phyloP scores from a whole-genome alignment of 2,329 filamentous ascomycete species.

The Fusarium lyarnte region DNA sequence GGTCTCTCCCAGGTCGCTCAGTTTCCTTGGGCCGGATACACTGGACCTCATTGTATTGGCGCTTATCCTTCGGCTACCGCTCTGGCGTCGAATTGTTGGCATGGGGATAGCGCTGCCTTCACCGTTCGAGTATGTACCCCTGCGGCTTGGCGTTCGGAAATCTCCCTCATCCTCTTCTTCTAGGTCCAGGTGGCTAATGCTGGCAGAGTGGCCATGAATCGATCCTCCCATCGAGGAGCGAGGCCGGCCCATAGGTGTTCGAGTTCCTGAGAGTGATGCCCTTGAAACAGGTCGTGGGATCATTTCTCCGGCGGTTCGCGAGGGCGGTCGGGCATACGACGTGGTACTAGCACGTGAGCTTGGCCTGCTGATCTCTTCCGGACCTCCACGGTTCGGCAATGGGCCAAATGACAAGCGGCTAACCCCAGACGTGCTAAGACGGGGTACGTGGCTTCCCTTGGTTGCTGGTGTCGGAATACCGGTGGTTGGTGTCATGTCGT shows the following conservation, averaged over 20 bases:
- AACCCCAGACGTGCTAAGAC: slow-evolving; percentile 70
- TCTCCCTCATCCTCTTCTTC: slow-evolving; percentile 55
- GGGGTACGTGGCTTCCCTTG: slow-evolving; percentile 62
- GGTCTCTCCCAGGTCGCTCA: slow-evolving; percentile 64
- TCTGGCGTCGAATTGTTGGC: slow-evolving; percentile 56
- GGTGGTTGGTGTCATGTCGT: slow-evolving; percentile 62
- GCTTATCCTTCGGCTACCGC: slow-evolving; percentile 55
- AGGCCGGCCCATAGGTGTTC: slow-evolving; percentile 75
- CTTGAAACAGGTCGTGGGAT: slow-evolving; percentile 72
- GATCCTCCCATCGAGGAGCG: slow-evolving; percentile 76
- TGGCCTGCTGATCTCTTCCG: slow-evolving; percentile 65
- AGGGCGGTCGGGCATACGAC: slow-evolving; percentile 63
- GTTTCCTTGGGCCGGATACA: slow-evolving; percentile 50
- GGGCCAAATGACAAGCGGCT: slow-evolving; percentile 72
- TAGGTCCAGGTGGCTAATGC: slow-evolving; percentile 65
- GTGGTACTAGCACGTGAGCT: slow-evolving; percentile 76
- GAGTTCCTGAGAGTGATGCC: slow-evolving; percentile 66
- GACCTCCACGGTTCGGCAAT: slow-evolving; percentile 63
- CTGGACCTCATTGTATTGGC: slow-evolving; percentile 48
- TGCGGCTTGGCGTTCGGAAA: slow-evolving; percentile 63
- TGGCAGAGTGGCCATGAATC: slow-evolving; percentile 66
- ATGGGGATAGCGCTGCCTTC: slow-evolving; percentile 60
- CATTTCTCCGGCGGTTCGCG: slow-evolving; percentile 59
- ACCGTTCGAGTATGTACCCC: slow-evolving; percentile 62
- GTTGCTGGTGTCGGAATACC: slow-evolving; percentile 50